Conservation (phyloP, 2,329 filamentous ascomycete species). For the Alternaria consortialis region DNA sequence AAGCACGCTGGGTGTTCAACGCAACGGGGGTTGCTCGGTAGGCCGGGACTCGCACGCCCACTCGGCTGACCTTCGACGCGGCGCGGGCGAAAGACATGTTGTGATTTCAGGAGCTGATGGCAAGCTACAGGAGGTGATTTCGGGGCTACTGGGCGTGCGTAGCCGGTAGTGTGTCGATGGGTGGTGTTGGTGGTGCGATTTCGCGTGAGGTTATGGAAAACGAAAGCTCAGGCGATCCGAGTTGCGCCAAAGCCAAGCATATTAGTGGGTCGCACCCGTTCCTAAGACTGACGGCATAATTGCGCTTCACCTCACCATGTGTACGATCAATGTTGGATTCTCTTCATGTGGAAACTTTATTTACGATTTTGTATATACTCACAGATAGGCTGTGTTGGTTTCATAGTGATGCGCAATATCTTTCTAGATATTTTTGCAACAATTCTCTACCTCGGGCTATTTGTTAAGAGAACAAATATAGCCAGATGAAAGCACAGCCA, state of each 20-base stretch:
- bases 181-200: constrained; percentile 35
- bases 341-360: neutral
- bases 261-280: constrained; percentile 28
- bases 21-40: constrained; percentile 46
- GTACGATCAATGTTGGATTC: neutral
- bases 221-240: constrained; percentile 36
- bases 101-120: constrained; percentile 38
- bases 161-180: constrained; percentile 33
- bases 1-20: constrained; percentile 50
- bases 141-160: constrained; percentile 32
- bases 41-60: constrained; percentile 46
- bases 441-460: neutral
- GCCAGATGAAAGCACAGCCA: neutral
- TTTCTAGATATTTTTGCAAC: neutral
- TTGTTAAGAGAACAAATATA: neutral
- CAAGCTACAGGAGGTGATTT: constrained; percentile 30
- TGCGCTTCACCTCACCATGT: neutral
- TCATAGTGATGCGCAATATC: neutral
- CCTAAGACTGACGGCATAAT: constrained; percentile 21
- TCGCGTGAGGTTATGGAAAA: constrained; percentile 35
- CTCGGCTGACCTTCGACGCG: constrained; percentile 47
- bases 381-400: neutral
- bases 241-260: constrained; percentile 32
- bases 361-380: neutral
- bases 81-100: constrained; percentile 52